Evolutionary conservation across 2,329 filamentous ascomycete genomes (phyloP).

Genomic region (Arthroderma sp.): DNA sequence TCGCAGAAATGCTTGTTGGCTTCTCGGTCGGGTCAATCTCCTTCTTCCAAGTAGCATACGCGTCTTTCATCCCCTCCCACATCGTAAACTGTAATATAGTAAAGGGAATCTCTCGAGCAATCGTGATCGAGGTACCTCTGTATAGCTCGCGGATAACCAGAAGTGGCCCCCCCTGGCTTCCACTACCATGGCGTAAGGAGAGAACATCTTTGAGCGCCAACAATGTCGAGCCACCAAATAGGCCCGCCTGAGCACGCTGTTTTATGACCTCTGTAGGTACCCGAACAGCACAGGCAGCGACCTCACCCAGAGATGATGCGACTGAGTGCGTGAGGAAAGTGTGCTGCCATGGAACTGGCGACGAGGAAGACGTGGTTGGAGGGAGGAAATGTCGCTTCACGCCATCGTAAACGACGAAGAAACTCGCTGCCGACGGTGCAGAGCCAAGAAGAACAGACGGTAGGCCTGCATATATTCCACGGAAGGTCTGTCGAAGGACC

Average conservation of each 20-base stretch:
- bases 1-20: constrained; percentile 45
- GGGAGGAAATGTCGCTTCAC: constrained; percentile 47
- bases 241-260: constrained; percentile 82
- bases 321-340: constrained; percentile 57
- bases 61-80: constrained; percentile 79
- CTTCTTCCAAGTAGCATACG: constrained; percentile 29
- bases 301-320: constrained; percentile 74
- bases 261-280: constrained; percentile 97
- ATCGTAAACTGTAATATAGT: constrained; percentile 95
- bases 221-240: constrained; percentile 59
- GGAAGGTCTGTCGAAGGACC: constrained; percentile 70
- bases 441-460: constrained; percentile 82
- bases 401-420: constrained; percentile 90
- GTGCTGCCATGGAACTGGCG: constrained; percentile 25
- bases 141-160: constrained; percentile 75
- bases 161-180: constrained; percentile 18
- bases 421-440: constrained; percentile 85
- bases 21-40: constrained; percentile 15
- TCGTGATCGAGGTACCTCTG: constrained; percentile 80
- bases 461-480: constrained; percentile 83
- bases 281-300: constrained; percentile 81
- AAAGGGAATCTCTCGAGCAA: constrained; percentile 93
- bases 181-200: constrained; percentile 30
- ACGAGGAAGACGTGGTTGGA: constrained; percentile 17
- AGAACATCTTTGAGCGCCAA: constrained; percentile 61